phyloP scores from a whole-genome alignment of 2,329 filamentous ascomycete genomes.

The Incumbomyces lentus region DNA sequence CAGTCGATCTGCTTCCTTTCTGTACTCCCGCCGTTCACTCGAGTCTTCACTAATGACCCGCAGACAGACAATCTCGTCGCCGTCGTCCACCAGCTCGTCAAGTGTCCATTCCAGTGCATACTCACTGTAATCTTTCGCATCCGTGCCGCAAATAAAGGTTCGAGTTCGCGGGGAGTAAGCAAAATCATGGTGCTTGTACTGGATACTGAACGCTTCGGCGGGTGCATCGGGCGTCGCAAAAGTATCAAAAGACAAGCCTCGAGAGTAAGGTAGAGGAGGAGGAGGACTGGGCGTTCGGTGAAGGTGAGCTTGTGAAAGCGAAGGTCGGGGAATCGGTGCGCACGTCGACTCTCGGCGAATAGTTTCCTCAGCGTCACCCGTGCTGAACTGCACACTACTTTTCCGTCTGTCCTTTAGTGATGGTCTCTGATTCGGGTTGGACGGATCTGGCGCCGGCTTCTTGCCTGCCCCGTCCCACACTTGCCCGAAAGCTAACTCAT shows the following conservation, averaged over 20 bases:
- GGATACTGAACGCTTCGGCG: slow-evolving; percentile 69
- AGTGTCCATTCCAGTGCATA: slow-evolving; percentile 88
- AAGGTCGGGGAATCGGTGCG: slow-evolving; percentile 10
- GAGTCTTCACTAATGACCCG: slow-evolving; percentile 56
- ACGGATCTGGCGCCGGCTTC: background rate
- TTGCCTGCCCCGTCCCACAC: slow-evolving; percentile 17
- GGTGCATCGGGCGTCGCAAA: slow-evolving; percentile 57
- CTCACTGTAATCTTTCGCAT: slow-evolving; percentile 84
- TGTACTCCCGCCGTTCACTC: slow-evolving; percentile 59
- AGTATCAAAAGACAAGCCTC: slow-evolving; percentile 64
- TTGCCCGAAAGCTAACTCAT: slow-evolving; percentile 18
- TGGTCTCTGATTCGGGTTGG: slow-evolving; percentile 8
- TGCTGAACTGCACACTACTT: slow-evolving; percentile 21
- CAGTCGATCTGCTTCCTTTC: slow-evolving; percentile 62
- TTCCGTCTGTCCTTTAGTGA: slow-evolving; percentile 13
- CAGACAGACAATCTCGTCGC: slow-evolving; percentile 85
- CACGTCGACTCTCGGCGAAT: slow-evolving; percentile 18
- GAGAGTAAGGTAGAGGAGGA: slow-evolving; percentile 48
- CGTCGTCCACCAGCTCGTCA: slow-evolving; percentile 84
- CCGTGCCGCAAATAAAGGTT: slow-evolving; percentile 82
- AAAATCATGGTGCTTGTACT: slow-evolving; percentile 78
- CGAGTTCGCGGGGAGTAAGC: slow-evolving; percentile 68
- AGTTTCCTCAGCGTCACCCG: slow-evolving; percentile 18
- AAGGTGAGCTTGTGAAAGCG: slow-evolving; percentile 9
- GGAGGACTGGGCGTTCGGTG: slow-evolving; percentile 28